These are phyloP conservation scores for Fusarium sulawesiense DNA, from an alignment of 2,329 filamentous ascomycete species.

Conservation along the genomic window DNA sequence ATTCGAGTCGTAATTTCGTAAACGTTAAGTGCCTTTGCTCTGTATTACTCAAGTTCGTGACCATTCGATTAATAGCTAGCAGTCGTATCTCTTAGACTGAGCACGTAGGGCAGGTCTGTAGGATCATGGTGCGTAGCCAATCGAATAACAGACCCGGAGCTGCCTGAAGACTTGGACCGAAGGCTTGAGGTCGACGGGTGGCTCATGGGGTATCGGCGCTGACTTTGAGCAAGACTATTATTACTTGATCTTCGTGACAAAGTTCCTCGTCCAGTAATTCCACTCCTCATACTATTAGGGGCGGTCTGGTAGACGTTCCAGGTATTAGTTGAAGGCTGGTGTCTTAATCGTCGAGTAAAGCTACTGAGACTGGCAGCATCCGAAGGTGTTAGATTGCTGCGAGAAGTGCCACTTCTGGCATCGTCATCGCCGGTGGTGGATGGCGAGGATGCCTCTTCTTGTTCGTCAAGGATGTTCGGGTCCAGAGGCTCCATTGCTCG, in stretches of 20 bases:
- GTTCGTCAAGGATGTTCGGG: constrained; percentile 59
- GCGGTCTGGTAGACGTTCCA: constrained; percentile 63
- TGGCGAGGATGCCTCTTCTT: constrained; percentile 41
- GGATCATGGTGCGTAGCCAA: constrained; percentile 55
- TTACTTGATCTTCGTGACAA: constrained; percentile 53
- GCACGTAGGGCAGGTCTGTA: constrained; percentile 52
- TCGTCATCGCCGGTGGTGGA: constrained; percentile 62
- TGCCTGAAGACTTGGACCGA: constrained; percentile 52
- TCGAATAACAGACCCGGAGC: constrained; percentile 61
- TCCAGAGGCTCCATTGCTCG: constrained; percentile 77
- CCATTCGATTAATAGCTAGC: constrained; percentile 41
- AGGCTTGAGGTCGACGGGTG: constrained; percentile 55
- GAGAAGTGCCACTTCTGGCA: constrained; percentile 54
- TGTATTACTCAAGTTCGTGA: constrained; percentile 10
- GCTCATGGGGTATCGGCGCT: constrained; percentile 54
- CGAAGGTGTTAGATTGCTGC: constrained; percentile 47
- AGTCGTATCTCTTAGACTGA: constrained; percentile 50
- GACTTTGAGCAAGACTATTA: constrained; percentile 57
- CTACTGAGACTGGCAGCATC: constrained; percentile 49
- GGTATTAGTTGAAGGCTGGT: constrained; percentile 57
- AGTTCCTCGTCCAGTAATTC: constrained; percentile 46
- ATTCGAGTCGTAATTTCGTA: constrained; percentile 43
- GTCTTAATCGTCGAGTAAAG: constrained; percentile 49
- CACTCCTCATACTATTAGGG: constrained; percentile 64
- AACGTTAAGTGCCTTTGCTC: constrained; percentile 26